phyloP scores from a whole-genome alignment of 1,284 basidiomycete genomes.

The Cystobasidium pallidum region DNA sequence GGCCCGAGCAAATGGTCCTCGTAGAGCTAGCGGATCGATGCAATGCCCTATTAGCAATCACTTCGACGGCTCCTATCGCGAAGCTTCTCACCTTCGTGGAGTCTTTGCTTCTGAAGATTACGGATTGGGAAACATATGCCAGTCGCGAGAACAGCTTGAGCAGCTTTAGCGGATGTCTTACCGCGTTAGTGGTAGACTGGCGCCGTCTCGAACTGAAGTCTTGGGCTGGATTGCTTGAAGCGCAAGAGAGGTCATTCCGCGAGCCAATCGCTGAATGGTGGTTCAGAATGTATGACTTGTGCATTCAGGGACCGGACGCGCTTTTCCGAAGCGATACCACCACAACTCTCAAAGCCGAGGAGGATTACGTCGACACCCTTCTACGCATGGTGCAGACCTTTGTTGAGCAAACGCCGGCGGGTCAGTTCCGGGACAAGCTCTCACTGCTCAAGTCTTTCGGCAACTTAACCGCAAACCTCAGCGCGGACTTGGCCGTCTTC shows the following conservation, averaged over 20 bases:
- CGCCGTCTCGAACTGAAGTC: conserved; percentile 82
- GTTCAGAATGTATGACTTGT: conserved; percentile 85
- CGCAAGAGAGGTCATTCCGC: conserved; percentile 67
- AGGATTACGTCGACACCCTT: not conserved
- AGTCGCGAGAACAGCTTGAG: conserved; percentile 82
- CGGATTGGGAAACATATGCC: conserved; percentile 97
- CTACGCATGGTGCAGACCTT: not conserved
- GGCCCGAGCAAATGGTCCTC: conserved; percentile 97
- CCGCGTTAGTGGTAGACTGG: conserved; percentile 83
- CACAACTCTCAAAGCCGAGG: conserved; percentile 49
- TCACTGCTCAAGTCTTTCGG: not conserved
- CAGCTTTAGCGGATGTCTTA: conserved; percentile 68
- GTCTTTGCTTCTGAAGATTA: conserved; percentile 80
- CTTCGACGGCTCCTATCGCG: conserved; percentile 75
- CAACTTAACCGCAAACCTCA: not conserved
- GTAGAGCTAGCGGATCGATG: conserved; percentile 81
- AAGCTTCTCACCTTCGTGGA: conserved; percentile 83
- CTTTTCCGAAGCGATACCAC: conserved; percentile 51
- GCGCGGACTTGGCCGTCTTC: not conserved
- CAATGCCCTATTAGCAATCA: conserved; percentile 68
- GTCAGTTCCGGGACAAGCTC: not conserved
- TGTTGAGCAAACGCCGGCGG: not conserved
- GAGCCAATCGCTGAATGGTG: conserved; percentile 79
- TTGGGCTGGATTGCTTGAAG: conserved; percentile 81
- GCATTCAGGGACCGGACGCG: conserved; percentile 63